Conservation (phyloP, 306 rosid species). For the Gillenia trifoliata region DNA sequence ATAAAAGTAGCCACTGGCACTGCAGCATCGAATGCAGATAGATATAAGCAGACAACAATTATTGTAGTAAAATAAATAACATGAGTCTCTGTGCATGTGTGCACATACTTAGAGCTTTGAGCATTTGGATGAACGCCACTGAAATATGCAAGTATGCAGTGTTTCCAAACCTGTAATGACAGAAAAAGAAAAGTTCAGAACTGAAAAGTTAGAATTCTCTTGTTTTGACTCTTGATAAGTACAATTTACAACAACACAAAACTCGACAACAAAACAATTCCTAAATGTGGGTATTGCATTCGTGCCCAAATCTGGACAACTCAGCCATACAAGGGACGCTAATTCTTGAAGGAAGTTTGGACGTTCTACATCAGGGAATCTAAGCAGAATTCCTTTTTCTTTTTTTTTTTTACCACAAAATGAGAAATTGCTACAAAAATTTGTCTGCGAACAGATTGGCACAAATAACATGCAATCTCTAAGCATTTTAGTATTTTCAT, state of each 20-base stretch:
- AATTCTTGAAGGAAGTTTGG: neutral
- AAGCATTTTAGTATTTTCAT: neutral
- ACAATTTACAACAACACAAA: neutral
- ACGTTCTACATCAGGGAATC: neutral
- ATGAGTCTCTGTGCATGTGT: neutral
- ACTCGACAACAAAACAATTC: neutral
- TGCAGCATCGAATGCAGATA: slow-evolving; percentile 39
- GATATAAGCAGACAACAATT: slow-evolving; percentile 14
- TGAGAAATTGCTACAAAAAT: neutral
- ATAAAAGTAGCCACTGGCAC: slow-evolving; percentile 97
- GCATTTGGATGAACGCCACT: slow-evolving; percentile 99
- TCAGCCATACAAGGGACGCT: neutral
- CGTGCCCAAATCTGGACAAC: neutral
- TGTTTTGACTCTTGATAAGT: neutral
- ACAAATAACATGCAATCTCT: neutral
- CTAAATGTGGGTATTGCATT: neutral
- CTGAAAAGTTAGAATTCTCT: neutral
- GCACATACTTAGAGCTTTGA: slow-evolving; percentile 84
- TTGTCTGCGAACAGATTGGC: neutral
- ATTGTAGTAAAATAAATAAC: neutral
- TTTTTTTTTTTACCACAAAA: neutral
- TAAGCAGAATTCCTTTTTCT: too few species aligned
- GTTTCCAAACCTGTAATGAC: slow-evolving; percentile 82
- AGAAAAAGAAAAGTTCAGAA: neutral
- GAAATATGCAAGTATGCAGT: slow-evolving; percentile 94